Base-by-base conservation (phyloP, 345 rosid genomes). In the Eucalyptus curtisii region DNA sequence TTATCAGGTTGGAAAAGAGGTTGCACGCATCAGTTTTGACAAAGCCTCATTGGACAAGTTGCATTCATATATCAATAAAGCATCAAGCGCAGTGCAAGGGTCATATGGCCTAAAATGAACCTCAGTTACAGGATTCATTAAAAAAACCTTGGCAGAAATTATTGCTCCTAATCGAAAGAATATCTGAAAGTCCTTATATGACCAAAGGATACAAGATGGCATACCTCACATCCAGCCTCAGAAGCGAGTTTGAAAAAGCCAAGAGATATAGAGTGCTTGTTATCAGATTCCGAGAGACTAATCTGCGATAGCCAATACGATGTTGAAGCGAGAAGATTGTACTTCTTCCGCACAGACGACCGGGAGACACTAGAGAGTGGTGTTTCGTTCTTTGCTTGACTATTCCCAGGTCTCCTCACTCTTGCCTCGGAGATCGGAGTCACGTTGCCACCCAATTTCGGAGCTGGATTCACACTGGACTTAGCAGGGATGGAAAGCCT, bases 181-280 rank as follows among this genome's bases (percentile, higher is more conserved):
- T 76, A 76, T 76, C 84, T 20, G 30, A 40, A 76, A 76, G 1
- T 76, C 47, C 47, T 40, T 40, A 20, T 20, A 22, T 76, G 47
- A 40, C 47, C 30, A 76, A 71, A 20, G 40, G 8, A 76, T 27
- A 0, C 1, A 12, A 33, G 82, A 30, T 24, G 31, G n/a, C 42
- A 52, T 64, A 97, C 99, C 98, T 96, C 93, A 88, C 98, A 96
- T 80, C 97, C 98, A 30, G 97, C 99, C 88, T 94, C 96, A 15
- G 93, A 89, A 86, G 97, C 99, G 85, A 98, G 99, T 91, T 95
- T 96, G 91, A 98, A 96, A 89, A 98, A 96, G 14, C 97, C 99
- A 20, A 98, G 96, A 10, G 99, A 95, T 81, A 98, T 90, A 0
- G 96, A 91, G 61, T 98, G 99, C 92, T 94, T 95, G 13, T 93